Percentiles rank a stretch among this genome's conserved stretches.
Evolutionary conservation across 2,329 filamentous ascomycete species (phyloP).

Genomic region (Coniochaeta pulveracea): DNA sequence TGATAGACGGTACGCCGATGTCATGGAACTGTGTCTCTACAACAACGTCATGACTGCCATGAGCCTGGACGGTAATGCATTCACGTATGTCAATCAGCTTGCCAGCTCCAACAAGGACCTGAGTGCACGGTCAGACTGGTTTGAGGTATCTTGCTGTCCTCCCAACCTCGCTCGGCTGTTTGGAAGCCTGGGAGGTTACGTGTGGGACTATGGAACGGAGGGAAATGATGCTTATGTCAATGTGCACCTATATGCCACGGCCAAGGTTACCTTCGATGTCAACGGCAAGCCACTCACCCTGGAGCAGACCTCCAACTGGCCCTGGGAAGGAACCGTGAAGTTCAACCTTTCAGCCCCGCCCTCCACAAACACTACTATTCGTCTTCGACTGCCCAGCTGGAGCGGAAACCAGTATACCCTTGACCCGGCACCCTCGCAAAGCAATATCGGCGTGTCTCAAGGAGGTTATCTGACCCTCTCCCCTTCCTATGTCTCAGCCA

Average conservation of each 20-base stretch:
- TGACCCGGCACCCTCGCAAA: conserved; percentile 19
- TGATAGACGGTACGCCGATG: conserved; percentile 39
- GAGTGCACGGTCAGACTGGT: conserved; percentile 43
- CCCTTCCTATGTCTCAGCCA: conserved; percentile 23
- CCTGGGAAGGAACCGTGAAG: conserved; percentile 39
- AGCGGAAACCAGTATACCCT: conserved; percentile 22
- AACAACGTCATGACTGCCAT: conserved; percentile 49
- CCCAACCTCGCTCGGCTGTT: conserved; percentile 46
- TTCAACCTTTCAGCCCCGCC: conserved; percentile 27
- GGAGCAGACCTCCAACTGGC: conserved; percentile 42
- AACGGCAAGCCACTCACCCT: conserved; percentile 24
- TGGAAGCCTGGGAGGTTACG: conserved; percentile 43
- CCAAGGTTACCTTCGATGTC: conserved; percentile 27
- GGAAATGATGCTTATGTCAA: conserved; percentile 26
- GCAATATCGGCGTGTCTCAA: conserved; percentile 23
- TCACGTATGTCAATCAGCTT: conserved; percentile 52
- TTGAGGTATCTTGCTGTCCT: conserved; percentile 48
- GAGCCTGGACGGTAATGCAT: conserved; percentile 41
- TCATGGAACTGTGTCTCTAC: conserved; percentile 51
- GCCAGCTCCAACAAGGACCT: conserved; percentile 37
- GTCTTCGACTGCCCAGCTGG: conserved; percentile 44
- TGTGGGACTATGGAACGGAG: conserved; percentile 32
- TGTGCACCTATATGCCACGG: conserved; percentile 45
- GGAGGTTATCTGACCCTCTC: conserved; percentile 23
- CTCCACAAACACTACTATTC: conserved; percentile 24